Evolutionary conservation across 1,284 basidiomycete genomes (phyloP), one percentile per base, ranked within the genome.

Genomic region (Cutaneotrichosporon sp.): DNA sequence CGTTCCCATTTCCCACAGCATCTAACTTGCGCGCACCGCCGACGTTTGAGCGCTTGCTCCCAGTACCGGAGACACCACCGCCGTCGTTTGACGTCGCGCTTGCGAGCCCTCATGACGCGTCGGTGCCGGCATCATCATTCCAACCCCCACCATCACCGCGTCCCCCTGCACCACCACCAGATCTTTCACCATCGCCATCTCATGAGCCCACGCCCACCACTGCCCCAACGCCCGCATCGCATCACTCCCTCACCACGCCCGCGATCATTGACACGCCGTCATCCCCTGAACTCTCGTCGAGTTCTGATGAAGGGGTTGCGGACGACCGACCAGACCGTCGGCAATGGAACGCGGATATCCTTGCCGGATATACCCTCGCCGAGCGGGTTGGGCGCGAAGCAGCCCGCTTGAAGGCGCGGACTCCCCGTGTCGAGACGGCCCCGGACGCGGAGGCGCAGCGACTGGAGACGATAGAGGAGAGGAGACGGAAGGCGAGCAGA

Each of bases 341-440:
- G 32, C 56, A 71, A 65, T 80, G 78, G 78, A 77, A 77, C 59
- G 72, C 70, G 9, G 78, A 80, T 67, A 60, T 80, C 18, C 65
- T 75, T 47, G 74, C 76, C 2, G 78, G 78, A 1, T 78, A 78
- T 65, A 69, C 65, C 1, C 63, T 80, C 11, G 72, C 70, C 51
- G 75, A 80, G 53, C 65, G 78, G 55, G 76, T 80, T 0, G 38
- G 58, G 38, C 68, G 78, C 38, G 78, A 80, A 57, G 51, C 50
- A 1, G 57, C 32, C 2, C 42, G 62, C 10, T 34, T 51, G 16
- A 36, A 31, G 5, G 46, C 56, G 1, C 38, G 64, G 16, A 40
- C 18, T 5, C 21, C 47, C 5, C 26, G 32, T 2, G 11, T 22
- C 31, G 50, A 60, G 30, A 36, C 58, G 34, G 7, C 30, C 13